Percentiles rank a stretch among this genome's conserved stretches.
Conservation (phyloP, 768 basidiomycete genomes). For the Russula emetica region DNA sequence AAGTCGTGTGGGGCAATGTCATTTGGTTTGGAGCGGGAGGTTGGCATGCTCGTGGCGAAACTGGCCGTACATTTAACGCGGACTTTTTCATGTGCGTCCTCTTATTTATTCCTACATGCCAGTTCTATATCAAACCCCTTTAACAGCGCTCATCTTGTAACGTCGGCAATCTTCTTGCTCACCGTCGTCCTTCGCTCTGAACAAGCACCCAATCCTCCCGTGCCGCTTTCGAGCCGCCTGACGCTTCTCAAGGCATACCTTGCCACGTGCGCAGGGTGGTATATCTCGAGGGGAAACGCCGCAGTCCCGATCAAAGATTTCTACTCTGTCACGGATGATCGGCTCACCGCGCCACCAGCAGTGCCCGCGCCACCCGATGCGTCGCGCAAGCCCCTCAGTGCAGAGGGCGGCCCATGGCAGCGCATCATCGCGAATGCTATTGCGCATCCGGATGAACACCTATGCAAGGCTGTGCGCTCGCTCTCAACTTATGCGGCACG, state of each 20-base stretch:
- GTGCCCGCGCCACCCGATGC: constrained; percentile 27
- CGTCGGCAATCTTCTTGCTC: constrained; percentile 58
- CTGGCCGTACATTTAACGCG: constrained; percentile 41
- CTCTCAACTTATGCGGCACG: constrained; percentile 43
- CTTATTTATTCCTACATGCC: constrained; percentile 15
- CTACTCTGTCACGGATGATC: constrained; percentile 33
- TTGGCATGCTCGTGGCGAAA: constrained; percentile 36
- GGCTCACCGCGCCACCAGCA: constrained; percentile 30
- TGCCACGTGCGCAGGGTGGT: constrained; percentile 47
- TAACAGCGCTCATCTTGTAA: constrained; percentile 59
- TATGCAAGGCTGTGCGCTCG: constrained; percentile 48
- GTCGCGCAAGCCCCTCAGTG: constrained; percentile 9
- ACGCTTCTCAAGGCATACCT: constrained; percentile 60
- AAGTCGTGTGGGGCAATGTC: constrained; percentile 52
- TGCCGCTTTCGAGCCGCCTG: constrained; percentile 41
- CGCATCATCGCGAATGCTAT: constrained; percentile 50
- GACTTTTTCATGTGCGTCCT: constrained; percentile 58
- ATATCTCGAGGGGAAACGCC: constrained; percentile 54
- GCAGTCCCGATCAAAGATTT: constrained; percentile 48
- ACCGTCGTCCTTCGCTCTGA: constrained; percentile 42
- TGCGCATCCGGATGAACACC: constrained; percentile 56
- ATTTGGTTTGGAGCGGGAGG: constrained; percentile 58
- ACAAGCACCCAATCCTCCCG: constrained; percentile 24
- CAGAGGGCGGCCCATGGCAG: constrained; percentile 45
- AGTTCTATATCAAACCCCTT: not conserved